A percentile compares a stretch with the other conserved stretches of the same genome.
These are phyloP conservation scores for Pontederia paniculata DNA, from an alignment of 176 grass and related monocot genomes.

Conservation along the genomic window DNA sequence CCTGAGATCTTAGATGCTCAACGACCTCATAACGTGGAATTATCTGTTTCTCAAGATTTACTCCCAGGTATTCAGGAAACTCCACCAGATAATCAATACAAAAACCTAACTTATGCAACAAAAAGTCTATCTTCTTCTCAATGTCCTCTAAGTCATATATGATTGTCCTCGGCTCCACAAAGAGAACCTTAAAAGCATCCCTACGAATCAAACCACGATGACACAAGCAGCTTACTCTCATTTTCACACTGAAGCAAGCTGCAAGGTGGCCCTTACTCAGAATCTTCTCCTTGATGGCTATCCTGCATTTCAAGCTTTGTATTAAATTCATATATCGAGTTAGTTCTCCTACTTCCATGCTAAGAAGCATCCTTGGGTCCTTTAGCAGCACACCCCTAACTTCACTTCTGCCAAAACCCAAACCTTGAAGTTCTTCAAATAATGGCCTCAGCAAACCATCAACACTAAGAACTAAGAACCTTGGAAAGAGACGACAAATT, in stretches of 20 bases:
- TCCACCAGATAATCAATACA: constrained; percentile 53
- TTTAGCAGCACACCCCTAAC: constrained; percentile 29
- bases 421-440: constrained; percentile 33
- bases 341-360: constrained; percentile 52
- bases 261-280: constrained; percentile 32
- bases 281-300: constrained; percentile 32
- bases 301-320: constrained; percentile 53
- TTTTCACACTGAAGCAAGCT: constrained; percentile 36
- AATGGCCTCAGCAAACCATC: constrained; percentile 24
- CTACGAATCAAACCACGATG: constrained; percentile 43
- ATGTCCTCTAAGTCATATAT: constrained; percentile 46
- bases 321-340: constrained; percentile 39
- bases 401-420: constrained; percentile 30
- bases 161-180: constrained; percentile 47
- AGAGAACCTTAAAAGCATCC: constrained; percentile 62
- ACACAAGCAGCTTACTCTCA: constrained; percentile 51
- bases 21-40: constrained; percentile 66
- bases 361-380: constrained; percentile 37
- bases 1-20: constrained; percentile 30
- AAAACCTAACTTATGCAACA: constrained; percentile 43
- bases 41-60: constrained; percentile 69
- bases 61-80: constrained; percentile 65
- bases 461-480: constrained; percentile 14
- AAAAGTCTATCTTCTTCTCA: constrained; percentile 68
- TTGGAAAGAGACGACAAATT: constrained; percentile 27